A percentile compares a stretch with the other conserved stretches of the same genome.
phyloP scores from a whole-genome alignment of 306 rosid genomes.

The Vigna reflexopilosa region DNA sequence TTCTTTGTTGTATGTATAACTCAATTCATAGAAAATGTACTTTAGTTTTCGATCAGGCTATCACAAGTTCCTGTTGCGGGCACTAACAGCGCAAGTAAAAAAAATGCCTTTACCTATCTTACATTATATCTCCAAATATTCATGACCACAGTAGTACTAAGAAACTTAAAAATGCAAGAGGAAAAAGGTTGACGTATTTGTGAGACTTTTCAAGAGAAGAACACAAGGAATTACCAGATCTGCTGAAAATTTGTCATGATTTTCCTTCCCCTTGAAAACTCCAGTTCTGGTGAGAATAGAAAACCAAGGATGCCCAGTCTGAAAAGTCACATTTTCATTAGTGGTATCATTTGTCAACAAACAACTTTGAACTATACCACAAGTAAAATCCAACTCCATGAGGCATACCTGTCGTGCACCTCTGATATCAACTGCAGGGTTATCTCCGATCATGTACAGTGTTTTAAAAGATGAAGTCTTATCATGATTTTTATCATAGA shows the following conservation, averaged over 20 bases:
- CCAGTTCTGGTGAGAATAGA: conserved; percentile 94
- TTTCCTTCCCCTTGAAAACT: conserved; percentile 86
- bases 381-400: conserved; percentile 30
- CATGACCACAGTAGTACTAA: conserved; percentile 3
- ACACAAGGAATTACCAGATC: conserved; percentile 54
- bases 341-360: conserved; percentile 29
- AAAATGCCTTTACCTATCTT: conserved; percentile 17
- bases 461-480: conserved; percentile 59
- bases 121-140: not conserved
- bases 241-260: conserved; percentile 62
- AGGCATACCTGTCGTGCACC: conserved; percentile 80
- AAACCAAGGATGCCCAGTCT: conserved; percentile 97
- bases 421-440: conserved; percentile 85
- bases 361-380: conserved; percentile 13
- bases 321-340: conserved; percentile 41
- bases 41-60: conserved; percentile 8
- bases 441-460: conserved; percentile 93
- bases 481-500: conserved; percentile 33
- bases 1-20: conserved; percentile 12
- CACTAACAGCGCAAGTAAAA: conserved; percentile 12
- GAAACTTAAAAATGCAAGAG: not conserved
- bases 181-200: not conserved
- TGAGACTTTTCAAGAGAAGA: conserved; percentile 19
- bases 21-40: not conserved
- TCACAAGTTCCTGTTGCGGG: conserved; percentile 8